Evolutionary conservation across 2,329 filamentous ascomycete species (phyloP), one percentile per base, ranked within the genome.

Genomic region (Aureobasidium sp.): DNA sequence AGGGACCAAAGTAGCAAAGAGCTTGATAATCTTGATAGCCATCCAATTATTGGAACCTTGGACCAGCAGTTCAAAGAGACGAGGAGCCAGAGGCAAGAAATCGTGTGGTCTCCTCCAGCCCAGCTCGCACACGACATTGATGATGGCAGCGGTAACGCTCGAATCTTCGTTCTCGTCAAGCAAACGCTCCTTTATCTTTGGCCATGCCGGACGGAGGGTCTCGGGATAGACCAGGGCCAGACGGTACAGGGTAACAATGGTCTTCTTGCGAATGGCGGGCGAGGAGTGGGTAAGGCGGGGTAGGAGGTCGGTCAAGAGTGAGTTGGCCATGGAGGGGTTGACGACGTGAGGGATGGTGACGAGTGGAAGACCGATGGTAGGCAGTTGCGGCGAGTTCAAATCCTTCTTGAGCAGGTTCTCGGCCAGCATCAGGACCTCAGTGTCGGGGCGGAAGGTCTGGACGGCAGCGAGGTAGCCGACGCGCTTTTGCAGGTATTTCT

Each of bases 41-140:
- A 99, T 97, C 94, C 94, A 99, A 75, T 99, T 99, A 75, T 99
- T 97, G 41, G 89, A 89, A 62, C 92, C 88, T 64, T 95, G 89
- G 13, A 97, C 92, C 29, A 99, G 79, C 20, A 99, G 81, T 71
- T 97, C 92, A 70, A 97, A 99, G 29, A 99, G 77, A 63, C 94
- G 83, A 9, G 94, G 94, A 0, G 94, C 94, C 34, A 99, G 80
- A 15, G 94, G 90, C 34, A 99, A 79, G 69, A 97, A 97, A 74
- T 99, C 94, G 67, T 93, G 88, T 4, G 94, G 94, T 67, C 94
- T 83, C 68, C 94, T 85, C 90, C 93, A 97, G 6, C 93, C 93
- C 43, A 99, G 79, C 75, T 99, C 94, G 74, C 94, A 97, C 5
- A 99, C 86, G 10, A 99, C 93, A 74, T 99, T 99, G 55, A 99